Evolutionary conservation across 106 monocot species (phyloP).

Genomic region (Vanilla planifolia): DNA sequence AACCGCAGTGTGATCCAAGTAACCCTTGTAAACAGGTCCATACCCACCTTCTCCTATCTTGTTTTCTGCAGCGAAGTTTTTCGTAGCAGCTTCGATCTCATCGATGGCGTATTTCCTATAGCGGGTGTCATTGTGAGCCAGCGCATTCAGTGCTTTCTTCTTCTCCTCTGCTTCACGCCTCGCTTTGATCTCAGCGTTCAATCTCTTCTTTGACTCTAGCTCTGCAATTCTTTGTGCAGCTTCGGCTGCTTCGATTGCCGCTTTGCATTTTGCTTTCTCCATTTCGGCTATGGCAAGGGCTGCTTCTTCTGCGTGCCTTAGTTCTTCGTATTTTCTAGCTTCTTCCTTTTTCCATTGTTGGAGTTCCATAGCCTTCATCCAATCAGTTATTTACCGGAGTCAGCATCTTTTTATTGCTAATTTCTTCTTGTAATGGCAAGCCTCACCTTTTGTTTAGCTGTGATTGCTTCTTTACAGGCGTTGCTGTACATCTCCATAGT

Average conservation of each 20-base stretch:
- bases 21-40: conserved; percentile 72
- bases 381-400: no score
- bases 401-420: not conserved
- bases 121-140: conserved; percentile 51
- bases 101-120: conserved; percentile 79
- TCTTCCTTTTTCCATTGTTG: conserved; percentile 69
- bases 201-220: conserved; percentile 51
- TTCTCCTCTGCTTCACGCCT: conserved; percentile 64
- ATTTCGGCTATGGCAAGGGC: conserved; percentile 59
- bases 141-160: conserved; percentile 41
- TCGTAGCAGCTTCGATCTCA: conserved; percentile 64
- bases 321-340: conserved; percentile 45
- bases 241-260: conserved; percentile 68
- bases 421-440: not conserved
- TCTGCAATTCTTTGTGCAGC: conserved; percentile 58
- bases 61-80: conserved; percentile 33
- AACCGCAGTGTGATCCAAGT: conserved; percentile 75
- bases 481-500: conserved; percentile 89
- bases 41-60: conserved; percentile 97
- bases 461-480: conserved; percentile 88
- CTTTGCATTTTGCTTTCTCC: conserved; percentile 68
- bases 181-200: conserved; percentile 52
- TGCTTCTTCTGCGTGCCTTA: conserved; percentile 60
- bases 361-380: conserved; percentile 51
- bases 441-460: conserved; percentile 68